These are phyloP conservation scores for Deakozyma indianensis DNA, from an alignment of 805 yeast species.

Conservation along the genomic window DNA sequence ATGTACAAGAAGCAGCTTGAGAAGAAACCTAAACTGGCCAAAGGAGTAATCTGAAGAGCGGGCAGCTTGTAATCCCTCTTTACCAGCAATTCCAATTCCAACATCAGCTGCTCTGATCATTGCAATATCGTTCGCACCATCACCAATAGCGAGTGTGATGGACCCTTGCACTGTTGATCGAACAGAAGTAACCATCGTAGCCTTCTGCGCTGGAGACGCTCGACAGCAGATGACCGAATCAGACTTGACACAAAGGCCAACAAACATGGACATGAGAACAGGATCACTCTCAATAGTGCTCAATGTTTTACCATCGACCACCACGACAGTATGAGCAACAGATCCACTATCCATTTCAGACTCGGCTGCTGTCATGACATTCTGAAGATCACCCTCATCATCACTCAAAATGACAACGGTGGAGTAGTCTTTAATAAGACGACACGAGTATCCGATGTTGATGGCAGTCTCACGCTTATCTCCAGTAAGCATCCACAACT, in stretches of 20 bases:
- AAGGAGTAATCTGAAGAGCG: constrained; percentile 88
- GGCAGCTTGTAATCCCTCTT: constrained; percentile 95
- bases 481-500: constrained; percentile 97
- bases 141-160: constrained; percentile 93
- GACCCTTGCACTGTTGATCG: constrained; percentile 49
- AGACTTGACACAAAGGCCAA: constrained; percentile 73
- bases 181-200: constrained; percentile 72
- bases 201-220: constrained; percentile 95
- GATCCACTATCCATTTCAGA: constrained; percentile 56
- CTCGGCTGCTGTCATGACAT: constrained; percentile 60
- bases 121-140: constrained; percentile 98
- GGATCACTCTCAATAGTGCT: constrained; percentile 58
- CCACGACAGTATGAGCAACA: constrained; percentile 90
- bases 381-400: constrained; percentile 41
- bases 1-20: constrained; percentile 77
- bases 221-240: constrained; percentile 92
- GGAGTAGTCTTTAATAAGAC: constrained; percentile 82
- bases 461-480: constrained; percentile 97
- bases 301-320: constrained; percentile 87
- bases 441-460: constrained; percentile 90
- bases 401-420: constrained; percentile 59
- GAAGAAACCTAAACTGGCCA: constrained; percentile 79
- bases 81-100: constrained; percentile 95
- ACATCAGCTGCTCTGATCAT: constrained; percentile 98
- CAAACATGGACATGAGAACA: constrained; percentile 56